phyloP scores from a whole-genome alignment of 225 moss, liverwort and hornwort species.

The Physcomitrium patens region DNA sequence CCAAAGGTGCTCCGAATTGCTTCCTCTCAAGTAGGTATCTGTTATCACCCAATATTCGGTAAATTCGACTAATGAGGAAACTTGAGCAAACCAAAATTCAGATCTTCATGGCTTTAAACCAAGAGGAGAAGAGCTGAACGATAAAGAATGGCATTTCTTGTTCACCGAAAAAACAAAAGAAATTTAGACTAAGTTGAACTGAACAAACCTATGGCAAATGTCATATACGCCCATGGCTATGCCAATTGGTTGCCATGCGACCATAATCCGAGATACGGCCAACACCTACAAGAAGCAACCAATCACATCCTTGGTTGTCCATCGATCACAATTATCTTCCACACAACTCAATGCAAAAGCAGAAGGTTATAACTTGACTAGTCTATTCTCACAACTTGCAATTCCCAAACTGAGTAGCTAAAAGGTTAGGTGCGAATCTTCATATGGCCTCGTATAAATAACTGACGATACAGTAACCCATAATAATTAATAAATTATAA shows the following conservation, averaged over 20 bases:
- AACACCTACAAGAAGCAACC: constrained; percentile 63
- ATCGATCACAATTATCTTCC: neutral
- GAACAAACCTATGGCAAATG: constrained; percentile 83
- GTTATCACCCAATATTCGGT: constrained; percentile 14
- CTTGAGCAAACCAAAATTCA: neutral
- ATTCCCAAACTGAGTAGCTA: neutral
- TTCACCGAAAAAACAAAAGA: constrained; percentile 11
- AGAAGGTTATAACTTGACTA: neutral
- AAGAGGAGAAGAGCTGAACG: neutral
- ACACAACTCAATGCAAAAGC: neutral
- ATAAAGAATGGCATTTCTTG: neutral
- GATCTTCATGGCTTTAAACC: neutral
- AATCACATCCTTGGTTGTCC: neutral
- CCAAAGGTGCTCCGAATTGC: constrained; percentile 92
- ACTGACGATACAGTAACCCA: neutral
- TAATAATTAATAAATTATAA: neutral
- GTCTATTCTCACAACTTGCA: neutral
- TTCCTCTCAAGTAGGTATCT: constrained; percentile 90
- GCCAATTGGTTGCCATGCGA: constrained; percentile 98
- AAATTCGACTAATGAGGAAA: neutral
- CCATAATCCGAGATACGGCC: constrained; percentile 91
- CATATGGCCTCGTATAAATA: neutral
- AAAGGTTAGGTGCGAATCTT: neutral
- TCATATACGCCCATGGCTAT: constrained; percentile 97
- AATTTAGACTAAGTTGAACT: neutral